Percentiles rank a stretch among this genome's conserved stretches.
Conservation (phyloP, 164 flowering plant species). For the Piper longum region DNA sequence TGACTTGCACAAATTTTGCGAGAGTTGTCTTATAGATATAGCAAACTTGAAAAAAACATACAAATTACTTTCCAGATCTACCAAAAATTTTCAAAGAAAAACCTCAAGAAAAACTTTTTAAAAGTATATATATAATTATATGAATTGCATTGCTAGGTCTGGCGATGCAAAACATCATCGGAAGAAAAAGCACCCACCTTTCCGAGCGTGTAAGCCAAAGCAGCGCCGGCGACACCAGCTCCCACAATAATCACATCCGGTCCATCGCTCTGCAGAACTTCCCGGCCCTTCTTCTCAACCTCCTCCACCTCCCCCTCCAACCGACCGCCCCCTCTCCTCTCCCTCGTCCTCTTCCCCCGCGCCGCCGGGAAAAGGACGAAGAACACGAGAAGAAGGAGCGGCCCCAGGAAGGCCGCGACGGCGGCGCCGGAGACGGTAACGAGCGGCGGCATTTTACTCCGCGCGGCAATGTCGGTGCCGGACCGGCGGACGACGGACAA, state of each 20-base stretch:
- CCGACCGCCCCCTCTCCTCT: neutral
- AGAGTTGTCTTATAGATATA: no score
- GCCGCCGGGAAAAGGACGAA: neutral
- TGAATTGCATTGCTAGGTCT: no score
- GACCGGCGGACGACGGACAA: no score
- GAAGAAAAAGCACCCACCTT: slow-evolving; percentile 31
- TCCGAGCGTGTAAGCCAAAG: slow-evolving; percentile 79
- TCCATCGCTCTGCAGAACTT: slow-evolving; percentile 12
- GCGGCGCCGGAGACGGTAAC: neutral
- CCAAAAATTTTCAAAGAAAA: no score
- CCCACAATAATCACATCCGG: slow-evolving; percentile 71
- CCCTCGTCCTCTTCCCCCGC: slow-evolving; percentile 1
- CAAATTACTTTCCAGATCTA: no score
- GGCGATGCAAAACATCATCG: no score
- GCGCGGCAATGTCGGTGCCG: neutral
- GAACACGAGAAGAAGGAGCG: neutral
- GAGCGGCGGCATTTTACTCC: neutral
- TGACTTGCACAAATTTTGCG: no score
- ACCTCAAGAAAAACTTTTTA: no score
- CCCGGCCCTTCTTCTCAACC: neutral
- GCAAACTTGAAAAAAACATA: no score
- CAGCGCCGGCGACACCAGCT: slow-evolving; percentile 93
- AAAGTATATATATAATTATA: no score
- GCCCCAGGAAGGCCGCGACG: slow-evolving; percentile 9
- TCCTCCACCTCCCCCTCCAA: neutral